These are phyloP conservation scores for Tuber borchii DNA, from an alignment of 495 filamentous ascomycete species.

Conservation along the genomic window DNA sequence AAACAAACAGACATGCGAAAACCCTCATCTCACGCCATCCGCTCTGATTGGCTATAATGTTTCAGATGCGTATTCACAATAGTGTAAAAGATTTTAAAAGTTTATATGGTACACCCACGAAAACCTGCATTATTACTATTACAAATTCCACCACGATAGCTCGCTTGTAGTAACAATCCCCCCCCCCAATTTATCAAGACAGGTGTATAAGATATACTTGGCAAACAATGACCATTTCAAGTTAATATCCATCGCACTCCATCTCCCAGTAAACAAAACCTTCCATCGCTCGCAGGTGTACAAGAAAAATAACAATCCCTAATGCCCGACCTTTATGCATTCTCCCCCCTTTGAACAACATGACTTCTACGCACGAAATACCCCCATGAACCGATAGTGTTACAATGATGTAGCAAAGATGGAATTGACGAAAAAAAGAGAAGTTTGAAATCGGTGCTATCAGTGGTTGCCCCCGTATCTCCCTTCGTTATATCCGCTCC, in stretches of 20 bases:
- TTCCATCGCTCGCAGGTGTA: neutral
- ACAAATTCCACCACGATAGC: neutral
- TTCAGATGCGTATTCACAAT: neutral
- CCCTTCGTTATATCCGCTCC: constrained; percentile 23
- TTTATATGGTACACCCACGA: neutral
- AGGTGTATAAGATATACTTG: neutral
- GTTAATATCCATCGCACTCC: neutral
- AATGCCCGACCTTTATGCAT: neutral
- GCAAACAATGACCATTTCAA: neutral
- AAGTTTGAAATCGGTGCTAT: constrained; percentile 10
- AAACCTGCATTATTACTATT: constrained; percentile 3
- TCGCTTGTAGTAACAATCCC: neutral
- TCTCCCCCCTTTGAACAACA: neutral
- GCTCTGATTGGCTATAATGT: neutral
- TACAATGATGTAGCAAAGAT: neutral
- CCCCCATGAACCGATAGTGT: neutral
- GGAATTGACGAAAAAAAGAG: constrained; percentile 4
- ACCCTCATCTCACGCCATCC: neutral
- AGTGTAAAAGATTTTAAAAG: neutral
- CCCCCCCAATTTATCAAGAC: neutral
- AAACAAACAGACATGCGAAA: neutral
- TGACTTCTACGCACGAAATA: constrained; percentile 1
- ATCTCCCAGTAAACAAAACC: neutral
- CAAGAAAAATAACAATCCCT: neutral
- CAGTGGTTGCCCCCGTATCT: constrained; percentile 29